A percentile compares a stretch with the other conserved stretches of the same genome.
These are phyloP conservation scores for Fusarium albosuccineum DNA, from an alignment of 2,329 filamentous ascomycete species.

Conservation along the genomic window DNA sequence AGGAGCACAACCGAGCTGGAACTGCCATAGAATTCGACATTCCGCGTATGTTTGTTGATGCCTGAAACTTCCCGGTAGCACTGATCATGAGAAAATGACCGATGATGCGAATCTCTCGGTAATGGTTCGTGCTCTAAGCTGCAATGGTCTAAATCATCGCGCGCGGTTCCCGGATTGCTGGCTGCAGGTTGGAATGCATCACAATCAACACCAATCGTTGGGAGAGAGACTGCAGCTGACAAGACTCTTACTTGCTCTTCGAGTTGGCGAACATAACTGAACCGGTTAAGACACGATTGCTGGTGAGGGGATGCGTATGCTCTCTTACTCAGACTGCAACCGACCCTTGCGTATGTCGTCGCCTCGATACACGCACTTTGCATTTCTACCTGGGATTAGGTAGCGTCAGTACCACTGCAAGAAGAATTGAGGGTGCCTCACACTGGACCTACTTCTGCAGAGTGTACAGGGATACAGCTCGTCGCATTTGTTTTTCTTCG, in stretches of 20 bases:
- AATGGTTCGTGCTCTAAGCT: neutral
- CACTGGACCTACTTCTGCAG: constrained; percentile 27
- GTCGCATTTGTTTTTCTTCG: constrained; percentile 64
- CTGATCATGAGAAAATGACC: constrained; percentile 1
- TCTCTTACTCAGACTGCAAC: neutral
- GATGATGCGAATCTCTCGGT: too few relatives aligned
- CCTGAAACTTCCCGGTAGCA: constrained; percentile 54
- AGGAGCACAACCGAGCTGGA: constrained; percentile 59
- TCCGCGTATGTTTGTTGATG: constrained; percentile 59
- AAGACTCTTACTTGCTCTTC: neutral
- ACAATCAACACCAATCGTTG: neutral
- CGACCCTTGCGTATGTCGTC: constrained; percentile 27
- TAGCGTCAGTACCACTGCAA: too few relatives aligned
- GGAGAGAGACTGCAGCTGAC: neutral
- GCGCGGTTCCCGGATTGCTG: neutral
- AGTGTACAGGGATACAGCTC: constrained; percentile 54
- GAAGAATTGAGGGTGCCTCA: neutral
- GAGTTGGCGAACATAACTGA: neutral
- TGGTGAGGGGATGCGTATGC: neutral
- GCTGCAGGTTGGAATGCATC: neutral
- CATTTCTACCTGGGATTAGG: constrained; percentile 27
- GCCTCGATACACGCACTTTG: constrained; percentile 48
- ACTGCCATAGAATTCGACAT: constrained; percentile 62
- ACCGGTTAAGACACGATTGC: neutral
- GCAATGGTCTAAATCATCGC: neutral